Evolutionary conservation across 176 grass and related monocot species (phyloP), one percentile per base, ranked within the genome.

Genomic region (Metroxylon sagu): DNA sequence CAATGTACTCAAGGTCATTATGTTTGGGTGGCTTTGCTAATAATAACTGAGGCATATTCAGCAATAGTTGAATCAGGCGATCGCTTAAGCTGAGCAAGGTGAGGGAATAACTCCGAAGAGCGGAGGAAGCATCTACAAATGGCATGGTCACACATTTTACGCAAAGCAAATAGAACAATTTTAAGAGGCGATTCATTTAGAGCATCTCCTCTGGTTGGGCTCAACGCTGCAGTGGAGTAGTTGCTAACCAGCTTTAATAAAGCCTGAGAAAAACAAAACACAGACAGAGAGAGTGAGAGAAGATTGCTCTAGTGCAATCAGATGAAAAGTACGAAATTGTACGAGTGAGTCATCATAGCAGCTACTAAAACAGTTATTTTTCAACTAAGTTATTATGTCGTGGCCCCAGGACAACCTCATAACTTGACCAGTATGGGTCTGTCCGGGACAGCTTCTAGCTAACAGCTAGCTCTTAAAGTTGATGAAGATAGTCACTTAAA

Each of bases 101-200:
- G 56, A 0, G 83, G 79, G 25, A 90, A 77, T 58, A 90, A 71
- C 29, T 90, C 83, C 0, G 92, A 96, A 7, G 92, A 85, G 2
- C 80, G 75, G 29, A 96, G 67, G 54, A 78, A 90, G 63, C 68
- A 60, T 72, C 92, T 76, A 72, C 92, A 96, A n/a, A 82, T 67
- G 19, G 59, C 50, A 43, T 91, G 83, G 26, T 97, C 87, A 0
- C 92, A 90, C 87, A 91, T 97, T 66, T 91, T 96, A 71, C 83
- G 77, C 77, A 96, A 72, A 31, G 86, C 86, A 29, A 90, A 87
- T 5, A 96, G 83, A 18, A 96, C 87, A 12, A 90, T 90, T 48
- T 72, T 88, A 52, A 97, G 74, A 2, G 92, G 92, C 0, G 92
- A 97, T 50, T 97, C 92, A 2, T 77, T 91, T 0, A 88, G 67